Evolutionary conservation across 1,139 yeast genomes (phyloP), one percentile per base, ranked within the genome.

Genomic region (Geotrichum bryndzae): DNA sequence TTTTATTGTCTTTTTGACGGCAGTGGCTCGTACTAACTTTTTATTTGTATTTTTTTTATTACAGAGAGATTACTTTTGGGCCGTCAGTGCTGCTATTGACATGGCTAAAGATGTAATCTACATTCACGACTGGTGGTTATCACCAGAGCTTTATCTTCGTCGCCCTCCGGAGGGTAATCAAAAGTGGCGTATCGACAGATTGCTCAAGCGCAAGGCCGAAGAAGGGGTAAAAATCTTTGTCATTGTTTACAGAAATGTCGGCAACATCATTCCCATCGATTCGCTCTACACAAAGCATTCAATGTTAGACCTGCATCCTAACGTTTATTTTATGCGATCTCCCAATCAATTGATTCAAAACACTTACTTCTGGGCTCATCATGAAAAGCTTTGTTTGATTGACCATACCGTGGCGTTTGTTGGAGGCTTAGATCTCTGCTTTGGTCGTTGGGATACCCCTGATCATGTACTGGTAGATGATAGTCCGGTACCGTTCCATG

Each of bases 301-400:
- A 0, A 80, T 95, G 70, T 79, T 95, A 60, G 92, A 89, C 60
- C 78, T 95, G 60, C 91, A 92, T 73, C 88, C 86, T 35, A 95
- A 95, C 70, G 85, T 95, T 62, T 94, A 89, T 74, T 92, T 94
- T 23, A 84, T 94, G 67, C 83, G 99, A 68, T 92, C 98, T 0
- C 99, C 99, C 3, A 92, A 94, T 68, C 99, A 95, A 73, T 83
- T 95, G 72, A 78, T 90, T 61, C 98, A 94, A 72, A 91, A 92
- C 70, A 91, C 96, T 0, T 90, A 85, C 70, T 95, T 95, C 73
- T 95, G 99, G 99, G 99, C 99, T 0, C 99, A 95, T 77, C 99
- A 95, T 75, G 99, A 95, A 72, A 95, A 95, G 72, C 76, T 95
- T 62, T 85, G 95, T 68, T 82, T 94, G 53, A 79, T 95, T 62